Percentiles rank a stretch among this genome's conserved stretches.
Conservation (phyloP, 1,139 yeast genomes). For the Hyphopichia khmerensis region DNA sequence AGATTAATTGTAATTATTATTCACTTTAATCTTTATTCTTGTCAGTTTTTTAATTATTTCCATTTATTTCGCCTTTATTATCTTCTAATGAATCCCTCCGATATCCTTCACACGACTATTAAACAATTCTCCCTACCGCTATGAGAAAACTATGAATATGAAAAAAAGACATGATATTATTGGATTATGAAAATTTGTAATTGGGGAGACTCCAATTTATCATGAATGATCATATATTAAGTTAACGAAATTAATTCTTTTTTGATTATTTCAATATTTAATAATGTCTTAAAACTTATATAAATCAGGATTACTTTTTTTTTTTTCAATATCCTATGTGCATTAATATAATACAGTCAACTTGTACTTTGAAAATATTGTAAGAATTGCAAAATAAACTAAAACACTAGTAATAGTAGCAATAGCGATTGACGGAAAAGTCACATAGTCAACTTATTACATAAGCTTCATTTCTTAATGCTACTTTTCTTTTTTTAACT, state of each 20-base stretch:
- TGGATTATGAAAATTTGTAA: not conserved
- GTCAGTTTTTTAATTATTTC: too few relatives aligned
- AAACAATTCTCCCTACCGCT: not conserved
- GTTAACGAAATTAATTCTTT: not conserved
- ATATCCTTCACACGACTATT: not conserved
- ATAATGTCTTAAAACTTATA: not conserved
- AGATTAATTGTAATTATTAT: constrained; percentile 30
- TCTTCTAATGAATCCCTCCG: not conserved
- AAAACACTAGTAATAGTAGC: not conserved
- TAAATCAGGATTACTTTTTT: constrained; percentile 1
- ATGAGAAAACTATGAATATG: not conserved
- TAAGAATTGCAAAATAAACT: not conserved
- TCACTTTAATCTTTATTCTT: not conserved
- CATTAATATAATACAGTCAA: constrained; percentile 1
- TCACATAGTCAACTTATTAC: too few relatives aligned
- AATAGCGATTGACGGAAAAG: too few relatives aligned
- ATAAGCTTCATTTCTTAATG: too few relatives aligned
- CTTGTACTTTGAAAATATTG: not conserved
- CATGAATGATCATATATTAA: not conserved
- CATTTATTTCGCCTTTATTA: not conserved
- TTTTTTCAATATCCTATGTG: constrained; percentile 1
- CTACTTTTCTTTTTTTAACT: too few relatives aligned
- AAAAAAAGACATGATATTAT: not conserved
- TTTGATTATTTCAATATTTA: not conserved
- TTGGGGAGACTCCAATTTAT: not conserved